phyloP scores from a whole-genome alignment of 2,329 filamentous ascomycete species.

The Neurospora sp. region DNA sequence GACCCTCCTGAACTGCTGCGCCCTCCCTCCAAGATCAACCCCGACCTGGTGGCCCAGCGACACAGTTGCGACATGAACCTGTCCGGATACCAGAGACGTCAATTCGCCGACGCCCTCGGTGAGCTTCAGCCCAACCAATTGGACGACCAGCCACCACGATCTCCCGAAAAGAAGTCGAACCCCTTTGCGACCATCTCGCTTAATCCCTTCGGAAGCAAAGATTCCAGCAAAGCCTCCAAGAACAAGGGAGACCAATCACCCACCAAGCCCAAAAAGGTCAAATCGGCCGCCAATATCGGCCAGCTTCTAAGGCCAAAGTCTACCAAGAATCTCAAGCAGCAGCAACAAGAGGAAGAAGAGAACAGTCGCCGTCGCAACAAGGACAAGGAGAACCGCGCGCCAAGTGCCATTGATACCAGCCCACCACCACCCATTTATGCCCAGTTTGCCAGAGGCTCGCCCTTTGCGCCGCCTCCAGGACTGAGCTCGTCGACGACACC shows the following conservation, averaged over 20 bases:
- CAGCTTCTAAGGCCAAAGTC: slow-evolving; percentile 68
- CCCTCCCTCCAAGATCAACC: slow-evolving; percentile 12
- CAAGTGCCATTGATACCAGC: slow-evolving; percentile 8
- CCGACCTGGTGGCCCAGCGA: neutral
- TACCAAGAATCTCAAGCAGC: slow-evolving; percentile 52
- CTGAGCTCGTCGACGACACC: neutral
- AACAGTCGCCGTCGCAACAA: slow-evolving; percentile 51
- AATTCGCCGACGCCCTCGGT: slow-evolving; percentile 33
- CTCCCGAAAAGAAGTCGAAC: slow-evolving; percentile 34
- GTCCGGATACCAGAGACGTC: slow-evolving; percentile 18
- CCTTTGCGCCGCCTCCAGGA: neutral
- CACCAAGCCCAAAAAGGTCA: slow-evolving; percentile 64
- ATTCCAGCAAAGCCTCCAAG: slow-evolving; percentile 29
- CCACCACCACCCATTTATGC: slow-evolving; percentile 66
- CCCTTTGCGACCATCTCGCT: slow-evolving; percentile 34
- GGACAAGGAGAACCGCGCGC: slow-evolving; percentile 77
- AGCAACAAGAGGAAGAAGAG: slow-evolving; percentile 19
- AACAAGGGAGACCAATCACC: slow-evolving; percentile 37
- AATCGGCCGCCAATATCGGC: slow-evolving; percentile 75
- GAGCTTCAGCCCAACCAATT: slow-evolving; percentile 49
- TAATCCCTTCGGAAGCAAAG: slow-evolving; percentile 27
- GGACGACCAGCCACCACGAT: slow-evolving; percentile 23
- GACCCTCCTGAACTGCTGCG: slow-evolving; percentile 5
- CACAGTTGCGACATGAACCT: slow-evolving; percentile 9
- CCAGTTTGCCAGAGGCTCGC: slow-evolving; percentile 46